Evolutionary conservation across 2,329 filamentous ascomycete genomes (phyloP).

Genomic region (Zymoseptoria tritici): DNA sequence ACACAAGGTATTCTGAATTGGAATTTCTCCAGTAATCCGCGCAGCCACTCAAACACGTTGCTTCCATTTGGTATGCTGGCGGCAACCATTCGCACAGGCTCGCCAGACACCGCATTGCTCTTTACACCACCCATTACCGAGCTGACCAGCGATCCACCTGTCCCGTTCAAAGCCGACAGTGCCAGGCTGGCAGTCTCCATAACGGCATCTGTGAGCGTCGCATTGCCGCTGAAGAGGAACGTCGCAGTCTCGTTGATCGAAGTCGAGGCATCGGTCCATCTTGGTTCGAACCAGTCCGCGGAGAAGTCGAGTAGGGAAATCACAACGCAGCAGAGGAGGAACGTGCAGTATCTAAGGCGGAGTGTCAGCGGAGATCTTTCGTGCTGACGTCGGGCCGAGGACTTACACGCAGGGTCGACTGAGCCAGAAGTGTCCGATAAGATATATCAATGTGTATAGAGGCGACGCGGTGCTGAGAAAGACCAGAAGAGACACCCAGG

Average conservation of each 20-base stretch:
- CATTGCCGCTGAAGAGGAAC: constrained; percentile 24
- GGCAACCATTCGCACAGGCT: constrained; percentile 36
- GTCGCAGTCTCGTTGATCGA: constrained; percentile 32
- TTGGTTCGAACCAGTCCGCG: constrained; percentile 89
- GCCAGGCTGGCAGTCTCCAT: constrained; percentile 58
- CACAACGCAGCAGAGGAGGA: constrained; percentile 91
- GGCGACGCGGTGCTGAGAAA: constrained; percentile 46
- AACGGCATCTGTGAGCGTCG: constrained; percentile 38
- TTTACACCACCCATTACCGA: constrained; percentile 58
- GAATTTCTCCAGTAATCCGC: constrained; percentile 69
- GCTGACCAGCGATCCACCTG: constrained; percentile 57
- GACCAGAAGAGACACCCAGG: constrained; percentile 45
- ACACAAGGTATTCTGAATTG: constrained; percentile 91
- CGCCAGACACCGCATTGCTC: constrained; percentile 34
- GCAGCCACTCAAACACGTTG: constrained; percentile 76
- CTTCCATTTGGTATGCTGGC: constrained; percentile 38
- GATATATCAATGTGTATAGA: constrained; percentile 44
- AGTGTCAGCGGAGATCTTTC: background rate
- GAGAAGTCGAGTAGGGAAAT: constrained; percentile 90
- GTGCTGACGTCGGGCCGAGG: constrained; percentile 35
- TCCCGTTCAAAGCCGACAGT: constrained; percentile 55
- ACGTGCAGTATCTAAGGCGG: constrained; percentile 69
- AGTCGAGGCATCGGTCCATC: constrained; percentile 31
- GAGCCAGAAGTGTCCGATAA: constrained; percentile 90
- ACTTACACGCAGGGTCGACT: constrained; percentile 97